Evolutionary conservation across 2,329 filamentous ascomycete genomes (phyloP), one percentile per base, ranked within the genome.

Genomic region (Colletotrichum sp.): DNA sequence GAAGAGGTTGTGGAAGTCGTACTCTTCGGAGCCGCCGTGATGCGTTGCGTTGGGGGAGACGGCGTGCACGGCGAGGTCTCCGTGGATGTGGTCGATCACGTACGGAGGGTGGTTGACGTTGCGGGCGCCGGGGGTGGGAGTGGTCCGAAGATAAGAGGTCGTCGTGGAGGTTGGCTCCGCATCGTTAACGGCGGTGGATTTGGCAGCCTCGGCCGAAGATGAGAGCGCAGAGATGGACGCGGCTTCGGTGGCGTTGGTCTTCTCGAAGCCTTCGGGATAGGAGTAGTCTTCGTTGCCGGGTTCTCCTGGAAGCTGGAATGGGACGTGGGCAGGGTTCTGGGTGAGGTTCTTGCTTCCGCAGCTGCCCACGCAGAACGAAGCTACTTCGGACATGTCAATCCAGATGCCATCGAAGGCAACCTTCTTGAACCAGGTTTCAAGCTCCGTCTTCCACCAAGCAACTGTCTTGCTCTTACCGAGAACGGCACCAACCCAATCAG

Each of bases 1-100:
- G 78, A 88, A 96, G 2, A 97, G 84, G 79, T 94, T 97, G 86
- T 98, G 95, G 31, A 94, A 90, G 80, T 97, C 94, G 79, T 98
- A 98, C 80, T 97, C 93, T 54, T 90, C 81, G 2, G 90, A 86
- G 6, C 94, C 94, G 77, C 94, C 93, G 59, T 90, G 86, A 79
- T 97, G 94, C 4, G 93, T 95, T 0, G 94, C 93, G 78, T 97
- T 95, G 0, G 94, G 94, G 73, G 90, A 92, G 31, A 96, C 88
- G 2, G 94, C 93, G 78, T 94, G 91, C 3, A 92, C 91, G 18
- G 90, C 92, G 27, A 96, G 87, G 78, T 94, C 93, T 18, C 93
- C 93, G 57, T 93, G 88, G 54, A 91, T 89, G 80, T 96, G 90
- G 81, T 95, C 92, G 79, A 96, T 93, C 8, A 91, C 90, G 78